Conservation (phyloP, 2,329 filamentous ascomycete species). For the Scedosporium apiospermum region DNA sequence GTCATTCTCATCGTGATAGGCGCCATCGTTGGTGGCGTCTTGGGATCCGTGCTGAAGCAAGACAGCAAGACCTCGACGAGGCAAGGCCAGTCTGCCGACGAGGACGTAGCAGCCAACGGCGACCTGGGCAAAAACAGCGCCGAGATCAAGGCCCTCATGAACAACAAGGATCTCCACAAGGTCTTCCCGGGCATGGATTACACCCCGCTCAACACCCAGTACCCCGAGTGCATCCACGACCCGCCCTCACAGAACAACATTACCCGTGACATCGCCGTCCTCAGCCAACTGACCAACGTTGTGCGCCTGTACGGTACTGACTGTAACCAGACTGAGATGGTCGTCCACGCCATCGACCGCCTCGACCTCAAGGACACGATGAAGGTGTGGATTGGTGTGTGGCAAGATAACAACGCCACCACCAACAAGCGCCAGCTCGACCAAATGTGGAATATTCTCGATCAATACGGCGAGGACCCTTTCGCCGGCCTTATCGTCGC, state of each 20-base stretch:
- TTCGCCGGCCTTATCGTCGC: slow-evolving; percentile 79
- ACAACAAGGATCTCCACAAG: slow-evolving; percentile 75
- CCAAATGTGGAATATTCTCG: slow-evolving; percentile 78
- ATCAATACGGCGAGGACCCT: slow-evolving; percentile 53
- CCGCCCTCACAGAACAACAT: slow-evolving; percentile 90
- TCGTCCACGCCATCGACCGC: slow-evolving; percentile 69
- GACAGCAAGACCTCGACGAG: slow-evolving; percentile 14
- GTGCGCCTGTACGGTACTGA: slow-evolving; percentile 90
- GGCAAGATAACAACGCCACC: slow-evolving; percentile 75
- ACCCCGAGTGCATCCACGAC: slow-evolving; percentile 67
- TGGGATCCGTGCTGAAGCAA: slow-evolving; percentile 60
- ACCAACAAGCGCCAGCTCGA: slow-evolving; percentile 74
- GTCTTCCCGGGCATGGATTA: slow-evolving; percentile 96
- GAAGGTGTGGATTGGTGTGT: slow-evolving; percentile 92
- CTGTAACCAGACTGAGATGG: slow-evolving; percentile 95
- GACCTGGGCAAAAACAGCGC: slow-evolving; percentile 64
- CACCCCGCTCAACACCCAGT: slow-evolving; percentile 84
- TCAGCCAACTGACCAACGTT: slow-evolving; percentile 81
- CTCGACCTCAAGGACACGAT: slow-evolving; percentile 62
- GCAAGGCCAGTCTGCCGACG: slow-evolving; percentile 39
- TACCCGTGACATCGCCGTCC: slow-evolving; percentile 80
- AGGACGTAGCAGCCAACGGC: slow-evolving; percentile 54
- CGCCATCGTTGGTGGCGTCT: slow-evolving; percentile 63
- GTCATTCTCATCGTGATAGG: slow-evolving; percentile 58
- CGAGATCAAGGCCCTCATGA: slow-evolving; percentile 74